phyloP scores from a whole-genome alignment of 352 stramenopile genomes.

The Pythium aristosporum region DNA sequence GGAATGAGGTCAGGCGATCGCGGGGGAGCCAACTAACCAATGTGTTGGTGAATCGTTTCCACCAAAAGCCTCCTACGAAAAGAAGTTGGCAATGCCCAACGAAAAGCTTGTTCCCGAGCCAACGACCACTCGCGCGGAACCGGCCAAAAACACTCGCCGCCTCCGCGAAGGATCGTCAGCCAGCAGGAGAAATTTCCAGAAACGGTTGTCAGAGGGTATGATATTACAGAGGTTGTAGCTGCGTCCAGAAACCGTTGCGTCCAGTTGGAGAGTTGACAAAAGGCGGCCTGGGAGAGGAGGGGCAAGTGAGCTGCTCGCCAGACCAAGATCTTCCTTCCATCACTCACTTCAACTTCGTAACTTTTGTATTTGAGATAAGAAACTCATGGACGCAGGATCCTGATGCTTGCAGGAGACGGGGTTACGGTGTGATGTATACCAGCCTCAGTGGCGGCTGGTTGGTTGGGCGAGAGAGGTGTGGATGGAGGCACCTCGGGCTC shows the following conservation, averaged over 20 bases:
- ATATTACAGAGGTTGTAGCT: background rate
- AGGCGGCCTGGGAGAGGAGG: background rate
- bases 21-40: constrained; percentile 1
- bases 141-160: constrained; percentile 24
- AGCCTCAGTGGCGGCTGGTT: constrained; percentile 2
- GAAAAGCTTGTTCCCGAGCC: constrained; percentile 5
- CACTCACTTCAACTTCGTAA: background rate
- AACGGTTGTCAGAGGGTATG: constrained; percentile 14
- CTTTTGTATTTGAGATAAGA: background rate
- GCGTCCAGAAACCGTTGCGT: constrained; percentile 12
- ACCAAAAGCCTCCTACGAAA: constrained; percentile 16
- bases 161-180: constrained; percentile 20
- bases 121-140: constrained; percentile 2
- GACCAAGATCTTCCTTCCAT: background rate
- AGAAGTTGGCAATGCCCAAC: constrained; percentile 6
- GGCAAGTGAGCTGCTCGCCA: background rate
- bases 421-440: constrained; percentile 12
- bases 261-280: constrained; percentile 9
- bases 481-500: background rate
- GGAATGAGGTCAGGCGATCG: background rate
- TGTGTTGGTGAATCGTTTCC: constrained; percentile 19
- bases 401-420: background rate
- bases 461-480: background rate
- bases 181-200: background rate
- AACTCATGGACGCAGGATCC: background rate